Percentiles rank a stretch among this genome's conserved stretches.
phyloP scores from a whole-genome alignment of 176 grass and related monocot genomes.

The Hordeum vulgare region DNA sequence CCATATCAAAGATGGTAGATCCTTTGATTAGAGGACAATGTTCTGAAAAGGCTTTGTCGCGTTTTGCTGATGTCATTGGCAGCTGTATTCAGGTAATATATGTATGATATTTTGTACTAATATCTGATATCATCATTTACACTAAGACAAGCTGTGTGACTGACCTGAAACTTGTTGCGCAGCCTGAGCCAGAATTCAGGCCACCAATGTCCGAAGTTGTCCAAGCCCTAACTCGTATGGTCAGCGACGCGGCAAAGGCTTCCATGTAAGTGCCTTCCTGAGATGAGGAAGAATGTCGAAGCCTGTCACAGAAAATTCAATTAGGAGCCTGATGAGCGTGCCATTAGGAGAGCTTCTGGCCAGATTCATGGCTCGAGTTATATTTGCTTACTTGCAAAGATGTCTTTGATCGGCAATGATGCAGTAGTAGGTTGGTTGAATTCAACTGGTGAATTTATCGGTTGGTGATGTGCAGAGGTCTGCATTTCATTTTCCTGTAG shows the following conservation, averaged over 20 bases:
- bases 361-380: background rate
- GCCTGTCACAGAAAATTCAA: background rate
- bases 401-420: background rate
- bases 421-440: background rate
- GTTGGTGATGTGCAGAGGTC: background rate
- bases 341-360: background rate
- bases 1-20: slow-evolving; percentile 82
- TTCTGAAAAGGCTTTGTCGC: slow-evolving; percentile 74
- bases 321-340: background rate
- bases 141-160: background rate
- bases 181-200: slow-evolving; percentile 79
- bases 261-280: slow-evolving; percentile 33
- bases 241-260: slow-evolving; percentile 39
- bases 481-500: background rate
- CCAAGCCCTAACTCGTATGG: slow-evolving; percentile 70
- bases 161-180: slow-evolving; percentile 13
- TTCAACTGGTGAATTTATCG: background rate
- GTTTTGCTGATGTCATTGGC: slow-evolving; percentile 80
- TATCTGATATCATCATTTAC: background rate
- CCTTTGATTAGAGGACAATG: slow-evolving; percentile 70
- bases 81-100: slow-evolving; percentile 78
- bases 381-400: slow-evolving; percentile 12
- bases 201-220: slow-evolving; percentile 91
- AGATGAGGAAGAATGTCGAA: background rate
- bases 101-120: background rate